phyloP scores from a whole-genome alignment of 2,329 filamentous ascomycete genomes.

The Sclerotinia spermophila region DNA sequence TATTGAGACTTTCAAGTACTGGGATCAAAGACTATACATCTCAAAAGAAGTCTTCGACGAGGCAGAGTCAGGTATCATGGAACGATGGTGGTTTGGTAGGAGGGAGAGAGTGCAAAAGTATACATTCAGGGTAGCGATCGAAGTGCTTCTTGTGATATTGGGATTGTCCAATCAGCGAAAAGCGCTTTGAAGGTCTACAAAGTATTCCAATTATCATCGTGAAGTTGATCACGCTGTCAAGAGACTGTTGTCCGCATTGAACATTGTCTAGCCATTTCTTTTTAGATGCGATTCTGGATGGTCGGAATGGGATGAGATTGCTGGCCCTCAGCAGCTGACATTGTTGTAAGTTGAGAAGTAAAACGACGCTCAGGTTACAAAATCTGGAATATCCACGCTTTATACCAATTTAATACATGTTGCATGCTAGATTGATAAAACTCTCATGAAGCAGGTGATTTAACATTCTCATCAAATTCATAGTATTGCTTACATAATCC shows the following conservation, averaged over 20 bases:
- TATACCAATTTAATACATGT: too few species aligned
- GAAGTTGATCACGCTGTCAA: neutral
- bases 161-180: slow-evolving; percentile 37
- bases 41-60: slow-evolving; percentile 27
- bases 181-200: neutral
- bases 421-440: neutral
- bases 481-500: neutral
- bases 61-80: neutral
- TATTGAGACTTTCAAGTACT: neutral
- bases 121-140: neutral
- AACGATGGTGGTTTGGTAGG: slow-evolving; percentile 42
- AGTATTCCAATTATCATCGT: neutral
- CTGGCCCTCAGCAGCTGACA: neutral
- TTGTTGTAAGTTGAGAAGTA: neutral
- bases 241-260: neutral
- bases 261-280: neutral
- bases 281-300: neutral
- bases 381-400: neutral
- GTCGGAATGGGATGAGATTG: neutral
- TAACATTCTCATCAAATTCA: neutral
- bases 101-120: slow-evolving; percentile 44
- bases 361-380: too few species aligned
- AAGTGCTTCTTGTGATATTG: slow-evolving; percentile 30
- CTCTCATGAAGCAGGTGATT: neutral
- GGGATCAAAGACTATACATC: slow-evolving; percentile 32